phyloP scores from a whole-genome alignment of 768 basidiomycete genomes.

The Trametes coccinea region DNA sequence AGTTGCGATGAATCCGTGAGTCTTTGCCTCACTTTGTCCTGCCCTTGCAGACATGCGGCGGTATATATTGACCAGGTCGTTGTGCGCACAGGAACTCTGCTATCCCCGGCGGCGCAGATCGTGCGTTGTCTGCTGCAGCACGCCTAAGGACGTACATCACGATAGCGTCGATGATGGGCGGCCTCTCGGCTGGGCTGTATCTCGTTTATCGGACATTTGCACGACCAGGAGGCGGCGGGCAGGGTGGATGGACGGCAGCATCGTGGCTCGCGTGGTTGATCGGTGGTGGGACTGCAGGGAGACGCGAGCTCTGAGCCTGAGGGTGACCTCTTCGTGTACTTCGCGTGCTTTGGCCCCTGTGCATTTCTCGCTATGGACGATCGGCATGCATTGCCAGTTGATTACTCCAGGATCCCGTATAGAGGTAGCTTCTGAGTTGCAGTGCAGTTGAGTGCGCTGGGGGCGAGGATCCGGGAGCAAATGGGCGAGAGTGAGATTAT shows the following conservation, averaged over 20 bases:
- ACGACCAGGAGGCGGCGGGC: slow-evolving; percentile 56
- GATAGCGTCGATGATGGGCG: slow-evolving; percentile 71
- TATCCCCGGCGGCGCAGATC: slow-evolving; percentile 77
- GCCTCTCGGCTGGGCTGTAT: slow-evolving; percentile 69
- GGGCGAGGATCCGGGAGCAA: not conserved
- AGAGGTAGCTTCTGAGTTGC: slow-evolving; percentile 13
- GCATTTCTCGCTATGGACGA: not conserved
- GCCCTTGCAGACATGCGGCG: not conserved
- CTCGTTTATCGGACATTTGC: slow-evolving; percentile 69
- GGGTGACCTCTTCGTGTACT: not conserved
- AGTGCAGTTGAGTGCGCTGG: slow-evolving; percentile 1
- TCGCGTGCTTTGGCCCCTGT: not conserved
- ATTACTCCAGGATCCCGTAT: not conserved
- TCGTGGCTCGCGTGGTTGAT: slow-evolving; percentile 70
- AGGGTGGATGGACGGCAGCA: slow-evolving; percentile 49
- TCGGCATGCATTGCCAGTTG: not conserved
- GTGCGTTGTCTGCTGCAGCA: slow-evolving; percentile 67
- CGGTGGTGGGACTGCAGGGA: slow-evolving; percentile 42
- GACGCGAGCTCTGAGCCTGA: slow-evolving; percentile 43
- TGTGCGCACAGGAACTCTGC: slow-evolving; percentile 28
- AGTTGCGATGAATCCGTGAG: slow-evolving; percentile 83
- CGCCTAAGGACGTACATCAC: slow-evolving; percentile 72
- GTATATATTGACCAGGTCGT: slow-evolving; percentile 13
- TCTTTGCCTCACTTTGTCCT: not conserved
- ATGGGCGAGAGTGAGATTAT: not conserved